phyloP scores from a whole-genome alignment of 495 filamentous ascomycete species.

The Aspergillus saccharolyticus region DNA sequence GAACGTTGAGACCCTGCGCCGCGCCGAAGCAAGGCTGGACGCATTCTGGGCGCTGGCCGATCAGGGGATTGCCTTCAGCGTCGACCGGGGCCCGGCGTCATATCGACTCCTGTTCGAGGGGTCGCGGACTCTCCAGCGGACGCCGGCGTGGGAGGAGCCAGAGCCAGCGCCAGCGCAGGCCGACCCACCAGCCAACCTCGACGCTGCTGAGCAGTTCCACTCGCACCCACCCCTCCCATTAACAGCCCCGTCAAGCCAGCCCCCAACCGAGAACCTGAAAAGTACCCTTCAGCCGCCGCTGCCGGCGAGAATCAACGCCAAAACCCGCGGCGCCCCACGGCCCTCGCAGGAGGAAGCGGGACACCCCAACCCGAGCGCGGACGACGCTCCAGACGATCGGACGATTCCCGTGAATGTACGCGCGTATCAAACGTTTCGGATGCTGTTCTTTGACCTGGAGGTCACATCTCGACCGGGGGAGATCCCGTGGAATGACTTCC shows the following conservation, averaged over 20 bases:
- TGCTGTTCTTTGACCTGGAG: slow-evolving; percentile 37
- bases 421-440: slow-evolving; percentile 42
- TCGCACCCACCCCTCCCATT: slow-evolving; percentile 14
- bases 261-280: no score
- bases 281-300: no score
- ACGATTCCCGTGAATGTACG: slow-evolving; percentile 39
- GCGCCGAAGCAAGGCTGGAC: slow-evolving; percentile 46
- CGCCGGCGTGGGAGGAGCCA: slow-evolving; percentile 45
- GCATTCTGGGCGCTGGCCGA: slow-evolving; percentile 42
- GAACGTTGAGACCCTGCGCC: slow-evolving; percentile 35
- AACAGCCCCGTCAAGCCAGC: slow-evolving; percentile 7
- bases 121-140: slow-evolving; percentile 37
- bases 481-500: slow-evolving; percentile 46
- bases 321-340: slow-evolving; percentile 33
- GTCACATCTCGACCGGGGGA: slow-evolving; percentile 32
- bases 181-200: no score
- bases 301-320: slow-evolving; percentile 37
- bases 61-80: slow-evolving; percentile 5
- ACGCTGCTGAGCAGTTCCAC: slow-evolving; percentile 1
- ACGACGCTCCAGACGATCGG: slow-evolving; percentile 20
- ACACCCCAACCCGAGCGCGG: not conserved
- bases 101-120: slow-evolving; percentile 23
- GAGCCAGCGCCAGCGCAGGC: slow-evolving; percentile 10
- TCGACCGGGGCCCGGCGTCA: slow-evolving; percentile 15
- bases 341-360: not conserved